These are phyloP conservation scores for Elsinoe australis DNA, from an alignment of 2,329 filamentous ascomycete genomes.

Conservation along the genomic window DNA sequence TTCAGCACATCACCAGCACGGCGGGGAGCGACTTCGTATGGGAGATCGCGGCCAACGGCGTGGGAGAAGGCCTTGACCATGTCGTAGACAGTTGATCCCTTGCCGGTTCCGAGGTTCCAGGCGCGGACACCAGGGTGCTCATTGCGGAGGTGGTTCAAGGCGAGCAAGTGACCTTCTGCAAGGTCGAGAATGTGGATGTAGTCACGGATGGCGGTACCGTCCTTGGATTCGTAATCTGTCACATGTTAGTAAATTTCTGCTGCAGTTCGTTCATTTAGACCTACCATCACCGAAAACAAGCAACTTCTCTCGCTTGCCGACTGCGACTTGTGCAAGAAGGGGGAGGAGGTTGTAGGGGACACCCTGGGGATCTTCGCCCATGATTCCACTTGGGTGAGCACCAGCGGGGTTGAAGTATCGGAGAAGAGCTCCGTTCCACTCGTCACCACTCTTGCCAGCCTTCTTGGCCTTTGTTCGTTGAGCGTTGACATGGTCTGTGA, in stretches of 20 bases:
- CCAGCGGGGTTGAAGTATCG: slow-evolving; percentile 98
- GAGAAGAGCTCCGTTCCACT: slow-evolving; percentile 88
- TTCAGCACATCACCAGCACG: slow-evolving; percentile 87
- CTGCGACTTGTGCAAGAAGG: slow-evolving; percentile 88
- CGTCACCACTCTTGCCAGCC: slow-evolving; percentile 64
- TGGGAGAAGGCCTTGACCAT: slow-evolving; percentile 92
- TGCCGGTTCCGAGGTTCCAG: slow-evolving; percentile 94
- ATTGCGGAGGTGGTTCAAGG: slow-evolving; percentile 80
- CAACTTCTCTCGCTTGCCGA: slow-evolving; percentile 88
- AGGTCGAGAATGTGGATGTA: slow-evolving; percentile 97
- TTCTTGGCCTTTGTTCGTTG: slow-evolving; percentile 78
- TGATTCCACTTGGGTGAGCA: slow-evolving; percentile 87
- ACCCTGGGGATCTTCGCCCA: slow-evolving; percentile 96
- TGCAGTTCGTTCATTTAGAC: slow-evolving; percentile 28
- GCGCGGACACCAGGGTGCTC: slow-evolving; percentile 82
- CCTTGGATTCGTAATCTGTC: slow-evolving; percentile 78
- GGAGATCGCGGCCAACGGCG: slow-evolving; percentile 75
- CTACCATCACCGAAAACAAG: slow-evolving; percentile 87
- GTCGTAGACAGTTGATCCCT: slow-evolving; percentile 91
- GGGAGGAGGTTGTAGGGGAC: slow-evolving; percentile 94
- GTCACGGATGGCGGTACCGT: slow-evolving; percentile 91
- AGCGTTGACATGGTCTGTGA: slow-evolving; percentile 81
- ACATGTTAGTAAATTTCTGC: slow-evolving; percentile 24
- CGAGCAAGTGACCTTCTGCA: slow-evolving; percentile 74
- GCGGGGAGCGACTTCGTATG: slow-evolving; percentile 77